Evolutionary conservation across 2,329 filamentous ascomycete species (phyloP).

Genomic region (Purpureocillium lavendulum): DNA sequence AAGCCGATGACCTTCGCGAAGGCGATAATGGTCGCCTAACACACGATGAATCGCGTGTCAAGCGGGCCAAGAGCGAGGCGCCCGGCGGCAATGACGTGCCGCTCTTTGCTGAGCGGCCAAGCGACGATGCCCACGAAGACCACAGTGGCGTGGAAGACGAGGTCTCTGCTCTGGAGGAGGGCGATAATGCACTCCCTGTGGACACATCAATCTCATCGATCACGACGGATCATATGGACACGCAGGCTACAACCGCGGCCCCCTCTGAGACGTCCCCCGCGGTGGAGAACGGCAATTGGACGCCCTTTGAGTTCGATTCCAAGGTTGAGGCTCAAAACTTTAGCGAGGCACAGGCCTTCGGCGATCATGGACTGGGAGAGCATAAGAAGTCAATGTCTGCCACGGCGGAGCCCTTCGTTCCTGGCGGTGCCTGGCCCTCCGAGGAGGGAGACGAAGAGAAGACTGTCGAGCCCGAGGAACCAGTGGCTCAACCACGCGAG

Average conservation of each 20-base stretch:
- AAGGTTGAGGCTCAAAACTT: constrained; percentile 40
- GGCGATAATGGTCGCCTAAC: constrained; percentile 48
- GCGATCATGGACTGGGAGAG: constrained; percentile 30
- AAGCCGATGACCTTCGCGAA: constrained; percentile 16
- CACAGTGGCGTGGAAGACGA: constrained; percentile 17
- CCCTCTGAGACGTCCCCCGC: constrained; percentile 44
- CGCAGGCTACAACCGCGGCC: constrained; percentile 41
- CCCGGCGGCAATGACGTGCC: constrained; percentile 66
- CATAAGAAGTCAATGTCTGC: constrained; percentile 52
- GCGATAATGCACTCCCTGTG: constrained; percentile 30
- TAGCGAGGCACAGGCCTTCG: constrained; percentile 41
- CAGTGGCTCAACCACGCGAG: constrained; percentile 11
- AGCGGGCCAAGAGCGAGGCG: constrained; percentile 60
- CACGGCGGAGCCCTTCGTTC: constrained; percentile 60
- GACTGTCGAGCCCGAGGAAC: constrained; percentile 12
- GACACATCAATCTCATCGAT: constrained; percentile 49
- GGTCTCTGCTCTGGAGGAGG: constrained; percentile 27
- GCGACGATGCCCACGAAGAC: constrained; percentile 13
- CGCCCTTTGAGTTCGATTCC: constrained; percentile 52
- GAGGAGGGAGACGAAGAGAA: constrained; percentile 10
- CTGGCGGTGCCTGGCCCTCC: constrained; percentile 25
- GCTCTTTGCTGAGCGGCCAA: constrained; percentile 56
- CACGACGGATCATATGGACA: constrained; percentile 42
- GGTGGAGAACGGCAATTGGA: constrained; percentile 35
- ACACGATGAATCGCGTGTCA: constrained; percentile 57